Base-by-base conservation (phyloP, 345 rosid genomes). In the Heritiera fomes region DNA sequence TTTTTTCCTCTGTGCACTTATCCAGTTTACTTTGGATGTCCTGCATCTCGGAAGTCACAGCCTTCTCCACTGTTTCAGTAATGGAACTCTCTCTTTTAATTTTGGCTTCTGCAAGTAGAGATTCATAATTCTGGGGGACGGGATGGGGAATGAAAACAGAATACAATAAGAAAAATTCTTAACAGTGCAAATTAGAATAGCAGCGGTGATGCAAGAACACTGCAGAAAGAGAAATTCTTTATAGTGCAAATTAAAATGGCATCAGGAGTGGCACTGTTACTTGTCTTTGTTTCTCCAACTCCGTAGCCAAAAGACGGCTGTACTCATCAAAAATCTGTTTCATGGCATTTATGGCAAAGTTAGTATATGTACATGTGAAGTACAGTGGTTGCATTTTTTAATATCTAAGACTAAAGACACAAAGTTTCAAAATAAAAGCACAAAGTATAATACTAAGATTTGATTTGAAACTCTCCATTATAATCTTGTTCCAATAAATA, bases 301-400 rank as follows among this genome's bases (percentile, higher is more conserved):
- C 95, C 75, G 87, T 91, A 47, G 98, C 93, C 79, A 94, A 93
- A 83, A 94, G 97, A 81, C 77, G 91, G 81, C 90, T 94, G 85
- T 92, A 94, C 87, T 94, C 97, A 32, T 88, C 86, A 6, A 89
- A 94, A 81, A 90, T 93, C 98, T 94, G 90, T 78, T 43, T 23
- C 77, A 75, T 50, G 79, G 68, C 17, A 78, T 0, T 10, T 45
- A 62, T 50, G 78, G 40, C 46, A 71, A 80, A 60, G 70, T 80
- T 52, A 79, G 75, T 2, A 20, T 28, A 68, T 45, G 17, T 0
- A 59, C 23, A 45, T 1, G 17, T 53, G 40, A 79, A 74, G 18
- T 17, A 28, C 17, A 17, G 30, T 14, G 7, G 75, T 58, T 70
- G 15, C 1, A 28, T 49, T 14, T 40, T 70, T 17, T 20, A 23